These are phyloP conservation scores for Aureobasidium uvarum DNA, from an alignment of 2,329 filamentous ascomycete species.

Conservation along the genomic window DNA sequence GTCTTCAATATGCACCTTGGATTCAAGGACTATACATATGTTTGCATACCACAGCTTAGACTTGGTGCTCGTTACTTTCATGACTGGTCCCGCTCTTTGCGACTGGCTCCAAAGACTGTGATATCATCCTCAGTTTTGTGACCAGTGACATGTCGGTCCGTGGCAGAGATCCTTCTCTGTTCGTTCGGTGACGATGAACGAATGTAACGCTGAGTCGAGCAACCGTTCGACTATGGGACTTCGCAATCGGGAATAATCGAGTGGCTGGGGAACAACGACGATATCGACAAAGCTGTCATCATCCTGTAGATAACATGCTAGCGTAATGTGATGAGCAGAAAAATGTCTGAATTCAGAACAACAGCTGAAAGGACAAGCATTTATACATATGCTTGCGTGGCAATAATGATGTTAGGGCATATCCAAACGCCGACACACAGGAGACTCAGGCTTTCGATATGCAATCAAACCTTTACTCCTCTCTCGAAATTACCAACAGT, in stretches of 20 bases:
- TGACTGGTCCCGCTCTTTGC: not conserved
- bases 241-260: not conserved
- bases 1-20: not conserved
- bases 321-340: not conserved
- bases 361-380: not conserved
- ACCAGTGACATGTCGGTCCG: not conserved
- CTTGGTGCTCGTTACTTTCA: not conserved
- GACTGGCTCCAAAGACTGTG: not conserved
- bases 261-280: not conserved
- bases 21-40: conserved; percentile 10
- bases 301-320: not conserved
- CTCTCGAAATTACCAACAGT: not conserved
- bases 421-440: not conserved
- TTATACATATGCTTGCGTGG: not conserved
- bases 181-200: not conserved
- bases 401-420: not conserved
- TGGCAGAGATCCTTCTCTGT: too few species aligned
- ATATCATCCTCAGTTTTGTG: too few species aligned
- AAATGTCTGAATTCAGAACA: too few species aligned
- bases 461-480: conserved; percentile 17
- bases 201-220: not conserved
- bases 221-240: not conserved
- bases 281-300: not conserved
- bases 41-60: not conserved
- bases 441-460: conserved; percentile 6